Percentiles rank a stretch among this genome's conserved stretches.
Evolutionary conservation across 768 basidiomycete species (phyloP).

Genomic region (Boletus insuetus): DNA sequence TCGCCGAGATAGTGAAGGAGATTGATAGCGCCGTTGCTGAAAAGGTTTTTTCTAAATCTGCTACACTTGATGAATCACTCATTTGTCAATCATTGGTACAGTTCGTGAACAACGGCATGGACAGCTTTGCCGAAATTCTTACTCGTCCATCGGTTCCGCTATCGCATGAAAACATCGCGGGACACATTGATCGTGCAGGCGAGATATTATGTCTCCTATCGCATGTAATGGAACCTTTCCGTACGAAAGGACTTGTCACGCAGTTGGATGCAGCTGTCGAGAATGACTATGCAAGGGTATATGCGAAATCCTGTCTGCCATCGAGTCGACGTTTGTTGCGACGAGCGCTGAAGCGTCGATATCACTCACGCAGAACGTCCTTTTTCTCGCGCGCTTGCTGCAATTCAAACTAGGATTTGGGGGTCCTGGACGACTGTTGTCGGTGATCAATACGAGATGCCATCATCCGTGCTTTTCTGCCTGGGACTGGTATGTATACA

Average conservation of each 20-base stretch:
- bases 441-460: slow-evolving; percentile 42
- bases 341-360: slow-evolving; percentile 19
- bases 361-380: slow-evolving; percentile 40
- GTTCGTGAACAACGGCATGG: slow-evolving; percentile 76
- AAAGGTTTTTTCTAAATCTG: slow-evolving; percentile 49
- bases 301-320: slow-evolving; percentile 41
- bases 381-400: slow-evolving; percentile 62
- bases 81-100: slow-evolving; percentile 22
- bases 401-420: slow-evolving; percentile 74
- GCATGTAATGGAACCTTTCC: slow-evolving; percentile 64
- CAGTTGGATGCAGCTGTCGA: slow-evolving; percentile 45
- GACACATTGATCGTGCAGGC: slow-evolving; percentile 53
- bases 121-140: slow-evolving; percentile 59
- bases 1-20: slow-evolving; percentile 75
- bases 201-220: slow-evolving; percentile 70
- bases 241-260: slow-evolving; percentile 47
- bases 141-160: slow-evolving; percentile 28
- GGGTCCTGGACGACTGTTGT: slow-evolving; percentile 51
- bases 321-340: slow-evolving; percentile 37
- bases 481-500: slow-evolving; percentile 48
- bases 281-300: slow-evolving; percentile 55
- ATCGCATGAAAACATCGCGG: slow-evolving; percentile 30
- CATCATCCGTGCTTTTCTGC: slow-evolving; percentile 45
- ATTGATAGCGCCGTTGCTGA: slow-evolving; percentile 63
- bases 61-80: background rate